Base-by-base conservation (phyloP, 2,329 filamentous ascomycete genomes). In the Didymella pomorum region DNA sequence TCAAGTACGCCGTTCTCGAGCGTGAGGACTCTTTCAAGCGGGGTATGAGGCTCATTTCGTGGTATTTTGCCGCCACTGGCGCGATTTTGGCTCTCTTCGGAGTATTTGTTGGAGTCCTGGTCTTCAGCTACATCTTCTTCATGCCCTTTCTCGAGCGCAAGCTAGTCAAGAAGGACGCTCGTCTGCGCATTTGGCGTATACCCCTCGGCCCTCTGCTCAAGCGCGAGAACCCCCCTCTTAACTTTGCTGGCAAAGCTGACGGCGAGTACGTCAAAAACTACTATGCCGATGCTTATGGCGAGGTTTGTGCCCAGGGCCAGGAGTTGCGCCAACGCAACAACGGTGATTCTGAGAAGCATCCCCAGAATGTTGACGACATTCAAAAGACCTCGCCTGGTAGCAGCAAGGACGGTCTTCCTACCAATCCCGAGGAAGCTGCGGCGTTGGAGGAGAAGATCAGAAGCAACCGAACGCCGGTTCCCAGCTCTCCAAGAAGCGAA, bases 1-100 rank as follows among this genome's bases (percentile, higher is more conserved):
- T 84, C 68, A 84, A 84, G 71, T 78, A 81, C 62, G 62, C 73
- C 8, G 82, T 85, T 2, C 81, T 83, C 31, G 77, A 83, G 63
- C 80, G 82, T 54, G 66, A 71, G 20, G 80, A 84, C 53, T 76
- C 82, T 0, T 78, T 84, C 58, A 80, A 81, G 52, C 81, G 80
- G 77, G 81, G 78, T 2, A 77, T 85, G 71, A 78, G 76, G 46
- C 71, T 81, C 33, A 80, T 82, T 31, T 81, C 82, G 4, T 72
- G 80, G 68, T 85, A 83, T 68, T 79, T 84, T 50, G 78, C 81
- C 46, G 63, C 79, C 47, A 83, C 82, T 0, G 80, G 76, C 42
- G 81, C 75, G 18, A 76, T 84, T 49, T 79, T 83, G 42, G 80
- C 82, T 4, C 76, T 90, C 31, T 59, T 71, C 2, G 69, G 69